Evolutionary conservation across 2,329 filamentous ascomycete genomes (phyloP), one percentile per base, ranked within the genome.

Genomic region (Penicillium sumatraense): DNA sequence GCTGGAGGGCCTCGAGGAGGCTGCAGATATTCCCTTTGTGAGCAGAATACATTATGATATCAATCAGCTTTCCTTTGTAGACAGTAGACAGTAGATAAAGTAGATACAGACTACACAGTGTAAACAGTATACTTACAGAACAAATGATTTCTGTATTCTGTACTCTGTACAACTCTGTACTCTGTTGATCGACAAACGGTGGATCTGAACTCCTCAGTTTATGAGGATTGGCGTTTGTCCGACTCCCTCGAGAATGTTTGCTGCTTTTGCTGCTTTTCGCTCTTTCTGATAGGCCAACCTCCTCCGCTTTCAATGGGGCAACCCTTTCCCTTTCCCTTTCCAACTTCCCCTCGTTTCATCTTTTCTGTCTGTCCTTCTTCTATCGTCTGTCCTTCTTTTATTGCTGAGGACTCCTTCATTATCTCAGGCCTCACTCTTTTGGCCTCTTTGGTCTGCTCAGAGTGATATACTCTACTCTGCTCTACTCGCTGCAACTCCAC

Each of bases 21-120:
- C 61, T 66, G 61, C 65, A 64, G 64, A 64, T 61, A 67, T 66
- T 66, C 65, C 67, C 57, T 72, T 66, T 71, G 69, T 70, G 60
- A 56, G 62, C 63, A 57, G 59, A 65, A 59, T 56, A 50, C 57
- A 53, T 49, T 48, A 67, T 59, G 61, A 54, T 58, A 61, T 56
- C 52, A 27, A 54, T 9, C 5, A 16, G 11, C n/a, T n/a, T n/a
- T n/a, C n/a, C n/a, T n/a, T n/a, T n/a, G n/a, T n/a, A n/a, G n/a
- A n/a, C n/a, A n/a, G n/a, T n/a, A n/a, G n/a, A n/a, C n/a, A n/a
- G n/a, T n/a, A n/a, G n/a, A n/a, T n/a, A n/a, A n/a, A n/a, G n/a
- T n/a, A n/a, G n/a, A n/a, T n/a, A n/a, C n/a, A n/a, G n/a, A n/a
- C n/a, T n/a, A n/a, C n/a, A n/a, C n/a, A n/a, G n/a, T n/a, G 7